Conservation (phyloP, 352 stramenopile species). For the Pythium utonaiense region DNA sequence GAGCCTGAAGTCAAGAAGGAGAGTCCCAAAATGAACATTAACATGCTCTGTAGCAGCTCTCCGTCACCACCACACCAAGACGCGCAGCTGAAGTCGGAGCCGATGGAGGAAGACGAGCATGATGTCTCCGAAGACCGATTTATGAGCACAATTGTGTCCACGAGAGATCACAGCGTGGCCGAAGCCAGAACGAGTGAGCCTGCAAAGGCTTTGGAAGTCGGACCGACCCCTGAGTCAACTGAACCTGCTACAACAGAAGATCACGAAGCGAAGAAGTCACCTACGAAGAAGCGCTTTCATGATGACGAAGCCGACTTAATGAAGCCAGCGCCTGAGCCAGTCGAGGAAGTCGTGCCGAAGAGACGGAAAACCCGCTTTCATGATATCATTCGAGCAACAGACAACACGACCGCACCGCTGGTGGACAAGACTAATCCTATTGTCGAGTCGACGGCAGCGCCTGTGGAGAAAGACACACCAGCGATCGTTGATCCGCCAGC, state of each 20-base stretch:
- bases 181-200: neutral
- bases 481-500: neutral
- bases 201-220: neutral
- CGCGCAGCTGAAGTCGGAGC: slow-evolving; percentile 11
- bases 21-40: slow-evolving; percentile 47
- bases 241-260: neutral
- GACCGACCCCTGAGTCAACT: neutral
- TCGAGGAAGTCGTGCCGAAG: slow-evolving; percentile 3
- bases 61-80: slow-evolving; percentile 21
- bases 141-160: slow-evolving; percentile 25
- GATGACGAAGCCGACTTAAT: slow-evolving; percentile 4
- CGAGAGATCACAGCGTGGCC: neutral
- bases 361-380: slow-evolving; percentile 22
- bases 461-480: neutral
- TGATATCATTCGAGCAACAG: slow-evolving; percentile 11
- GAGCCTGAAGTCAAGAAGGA: slow-evolving; percentile 2
- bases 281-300: neutral
- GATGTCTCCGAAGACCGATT: slow-evolving; percentile 24
- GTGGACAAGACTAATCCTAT: neutral
- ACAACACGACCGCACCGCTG: neutral
- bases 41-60: slow-evolving; percentile 16
- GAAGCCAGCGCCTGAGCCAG: slow-evolving; percentile 5
- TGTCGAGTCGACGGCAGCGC: neutral
- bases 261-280: neutral
- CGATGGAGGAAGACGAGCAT: slow-evolving; percentile 24